Conservation (phyloP, 2,329 filamentous ascomycete species). For the Clarireedia hainanense region DNA sequence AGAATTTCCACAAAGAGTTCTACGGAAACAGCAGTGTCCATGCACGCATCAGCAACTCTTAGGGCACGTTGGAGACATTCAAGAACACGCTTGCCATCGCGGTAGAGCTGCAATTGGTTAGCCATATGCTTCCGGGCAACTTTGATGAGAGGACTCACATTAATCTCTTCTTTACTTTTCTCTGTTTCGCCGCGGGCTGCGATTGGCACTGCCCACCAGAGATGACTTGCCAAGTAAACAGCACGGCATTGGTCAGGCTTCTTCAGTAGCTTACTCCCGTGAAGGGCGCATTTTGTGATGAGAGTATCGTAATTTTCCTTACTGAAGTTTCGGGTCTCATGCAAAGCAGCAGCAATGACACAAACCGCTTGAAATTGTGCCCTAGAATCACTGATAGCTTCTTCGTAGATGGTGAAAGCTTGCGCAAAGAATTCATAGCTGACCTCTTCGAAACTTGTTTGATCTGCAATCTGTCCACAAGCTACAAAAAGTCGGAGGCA, state of each 20-base stretch:
- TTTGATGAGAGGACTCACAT: conserved; percentile 45
- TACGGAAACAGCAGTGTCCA: conserved; percentile 95
- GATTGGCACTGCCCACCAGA: conserved; percentile 95
- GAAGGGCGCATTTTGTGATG: conserved; percentile 94
- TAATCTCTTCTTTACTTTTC: conserved; percentile 52
- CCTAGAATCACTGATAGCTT: conserved; percentile 89
- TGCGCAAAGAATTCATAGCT: conserved; percentile 98
- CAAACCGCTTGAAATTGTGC: conserved; percentile 98
- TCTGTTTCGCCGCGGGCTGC: conserved; percentile 72
- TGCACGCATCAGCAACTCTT: conserved; percentile 94
- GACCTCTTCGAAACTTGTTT: conserved; percentile 88
- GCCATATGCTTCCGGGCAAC: conserved; percentile 5
- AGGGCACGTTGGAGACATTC: conserved; percentile 94
- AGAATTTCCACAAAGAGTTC: conserved; percentile 98
- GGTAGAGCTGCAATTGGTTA: conserved; percentile 62
- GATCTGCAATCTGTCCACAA: conserved; percentile 87
- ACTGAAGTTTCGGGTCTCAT: conserved; percentile 82
- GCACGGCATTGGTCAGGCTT: conserved; percentile 97
- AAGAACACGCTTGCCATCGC: conserved; percentile 92
- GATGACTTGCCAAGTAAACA: conserved; percentile 89
- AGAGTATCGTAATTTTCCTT: conserved; percentile 98
- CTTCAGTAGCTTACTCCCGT: conserved; percentile 92
- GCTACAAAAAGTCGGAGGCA: conserved; percentile 83
- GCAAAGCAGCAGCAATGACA: conserved; percentile 81
- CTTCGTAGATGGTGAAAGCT: conserved; percentile 96